Base-by-base conservation (phyloP, 2,329 filamentous ascomycete genomes). In the Scedosporium minutisporum region DNA sequence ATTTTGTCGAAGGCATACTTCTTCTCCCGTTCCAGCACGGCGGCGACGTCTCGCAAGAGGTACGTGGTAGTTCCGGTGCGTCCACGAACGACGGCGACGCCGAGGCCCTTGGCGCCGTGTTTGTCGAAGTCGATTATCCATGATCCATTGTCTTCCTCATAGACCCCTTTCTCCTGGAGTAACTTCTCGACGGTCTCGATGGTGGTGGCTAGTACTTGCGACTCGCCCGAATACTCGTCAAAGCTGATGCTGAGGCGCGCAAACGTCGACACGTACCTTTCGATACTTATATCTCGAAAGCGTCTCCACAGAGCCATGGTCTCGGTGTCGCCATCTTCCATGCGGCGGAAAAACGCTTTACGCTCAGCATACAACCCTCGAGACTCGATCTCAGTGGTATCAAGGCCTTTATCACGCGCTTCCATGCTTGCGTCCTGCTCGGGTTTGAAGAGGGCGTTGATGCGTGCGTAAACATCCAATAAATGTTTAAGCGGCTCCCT, bases 401-500 rank as follows among this genome's bases (percentile, higher is more conserved):
- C 79, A 21, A 83, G 72, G 62, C 74, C 69, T 25, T 66, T 63
- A 1, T 29, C 27, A 29, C 27, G 27, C 4, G 27, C 27, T 29
- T 29, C 27, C 27, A 4, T 29, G 27, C 27, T 29, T 29, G 27
- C 27, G 27, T 29, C 27, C 27, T 29, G 27, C 6, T 29, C 27
- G 6, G 27, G 27, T 29, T 29, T 29, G 27, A 29, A 29, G 27
- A 29, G 27, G 6, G 27, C 27, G 6, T 29, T 29, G 27, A 29
- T 29, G 66, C 67, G 53, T 65, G 93, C 89, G 69, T 93, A 95
- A 60, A 95, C 87, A 69, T 92, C 85, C 73, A 87, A 93, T 7
- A 95, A 78, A 72, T 95, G 90, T 72, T 90, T 89, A 70, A 93
- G 91, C 10, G 90, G 90, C 69, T 93, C 89, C 58, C 81, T 79